phyloP scores from a whole-genome alignment of 2,329 filamentous ascomycete species.

The Aspergillus quadricinctus region DNA sequence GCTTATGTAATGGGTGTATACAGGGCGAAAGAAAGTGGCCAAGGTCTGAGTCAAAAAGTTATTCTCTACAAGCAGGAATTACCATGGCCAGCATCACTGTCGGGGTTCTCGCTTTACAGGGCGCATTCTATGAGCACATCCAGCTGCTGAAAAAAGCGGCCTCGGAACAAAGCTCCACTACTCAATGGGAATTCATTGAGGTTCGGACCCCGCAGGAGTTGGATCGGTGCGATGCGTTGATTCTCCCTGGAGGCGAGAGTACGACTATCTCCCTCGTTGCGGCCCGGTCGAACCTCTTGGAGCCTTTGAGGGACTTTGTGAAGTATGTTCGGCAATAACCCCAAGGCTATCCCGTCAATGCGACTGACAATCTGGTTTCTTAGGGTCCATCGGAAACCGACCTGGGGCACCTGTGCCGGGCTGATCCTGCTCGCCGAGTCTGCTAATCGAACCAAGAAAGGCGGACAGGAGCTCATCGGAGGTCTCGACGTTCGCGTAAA shows the following conservation, averaged over 20 bases:
- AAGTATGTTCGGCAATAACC: conserved; percentile 56
- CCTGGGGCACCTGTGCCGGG: conserved; percentile 95
- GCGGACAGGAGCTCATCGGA: conserved; percentile 88
- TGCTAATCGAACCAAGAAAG: conserved; percentile 82
- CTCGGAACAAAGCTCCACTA: conserved; percentile 13
- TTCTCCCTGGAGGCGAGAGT: conserved; percentile 92
- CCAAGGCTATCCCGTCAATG: conserved; percentile 8
- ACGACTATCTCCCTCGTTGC: conserved; percentile 90
- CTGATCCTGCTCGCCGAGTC: conserved; percentile 85
- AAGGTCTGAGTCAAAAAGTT: conserved; percentile 11
- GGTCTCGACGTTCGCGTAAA: conserved; percentile 87
- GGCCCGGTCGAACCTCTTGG: conserved; percentile 71
- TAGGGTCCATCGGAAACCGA: conserved; percentile 71
- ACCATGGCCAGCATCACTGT: conserved; percentile 45
- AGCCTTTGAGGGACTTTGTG: conserved; percentile 83
- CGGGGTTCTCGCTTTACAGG: conserved; percentile 74
- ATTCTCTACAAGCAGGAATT: conserved; percentile 3
- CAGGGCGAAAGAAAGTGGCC: background rate
- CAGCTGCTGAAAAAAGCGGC: conserved; percentile 68
- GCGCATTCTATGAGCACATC: conserved; percentile 87
- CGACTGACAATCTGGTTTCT: conserved; percentile 11
- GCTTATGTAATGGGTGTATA: conserved; percentile 5
- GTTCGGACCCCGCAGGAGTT: conserved; percentile 74
- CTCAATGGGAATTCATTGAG: conserved; percentile 63
- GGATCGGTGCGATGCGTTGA: conserved; percentile 69